These are phyloP conservation scores for Ceratocystis smalleyi DNA, from an alignment of 2,329 filamentous ascomycete genomes.

Conservation along the genomic window DNA sequence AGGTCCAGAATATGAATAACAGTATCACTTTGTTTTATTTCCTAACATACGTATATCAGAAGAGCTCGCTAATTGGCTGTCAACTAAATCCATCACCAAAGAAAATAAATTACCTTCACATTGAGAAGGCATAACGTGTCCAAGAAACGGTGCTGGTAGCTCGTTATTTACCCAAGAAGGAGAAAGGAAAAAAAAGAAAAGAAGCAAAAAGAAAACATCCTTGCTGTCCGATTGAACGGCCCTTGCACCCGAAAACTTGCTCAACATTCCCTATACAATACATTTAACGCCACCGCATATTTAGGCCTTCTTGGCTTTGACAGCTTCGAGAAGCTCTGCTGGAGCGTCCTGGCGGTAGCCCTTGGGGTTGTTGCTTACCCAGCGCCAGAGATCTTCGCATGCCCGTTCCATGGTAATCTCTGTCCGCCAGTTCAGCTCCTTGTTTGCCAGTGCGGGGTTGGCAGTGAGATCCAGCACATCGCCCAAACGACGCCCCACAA, in stretches of 20 bases:
- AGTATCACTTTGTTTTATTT: conserved; percentile 19
- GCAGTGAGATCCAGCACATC: conserved; percentile 93
- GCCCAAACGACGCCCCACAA: conserved; percentile 65
- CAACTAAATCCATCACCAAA: not conserved
- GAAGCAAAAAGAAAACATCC: not conserved
- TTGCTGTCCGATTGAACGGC: not conserved
- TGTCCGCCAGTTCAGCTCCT: conserved; percentile 85
- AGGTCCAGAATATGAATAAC: conserved; percentile 3
- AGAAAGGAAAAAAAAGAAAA: not conserved
- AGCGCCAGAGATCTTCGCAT: conserved; percentile 87
- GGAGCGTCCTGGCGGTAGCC: conserved; percentile 91
- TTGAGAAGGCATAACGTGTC: not conserved
- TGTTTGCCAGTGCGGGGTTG: conserved; percentile 72
- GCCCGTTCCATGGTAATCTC: conserved; percentile 81
- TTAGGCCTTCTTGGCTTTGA: conserved; percentile 35
- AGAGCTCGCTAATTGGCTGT: not conserved
- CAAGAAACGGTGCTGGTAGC: not conserved
- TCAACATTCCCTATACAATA: not conserved
- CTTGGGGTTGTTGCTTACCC: conserved; percentile 92
- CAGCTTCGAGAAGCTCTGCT: conserved; percentile 53
- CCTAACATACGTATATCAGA: conserved; percentile 10
- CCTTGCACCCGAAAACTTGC: not conserved
- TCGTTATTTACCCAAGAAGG: not conserved
- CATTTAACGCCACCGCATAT: not conserved
- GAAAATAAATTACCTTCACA: not conserved